Evolutionary conservation across 805 yeast species (phyloP).

Genomic region (Lipomyces mesembrius): DNA sequence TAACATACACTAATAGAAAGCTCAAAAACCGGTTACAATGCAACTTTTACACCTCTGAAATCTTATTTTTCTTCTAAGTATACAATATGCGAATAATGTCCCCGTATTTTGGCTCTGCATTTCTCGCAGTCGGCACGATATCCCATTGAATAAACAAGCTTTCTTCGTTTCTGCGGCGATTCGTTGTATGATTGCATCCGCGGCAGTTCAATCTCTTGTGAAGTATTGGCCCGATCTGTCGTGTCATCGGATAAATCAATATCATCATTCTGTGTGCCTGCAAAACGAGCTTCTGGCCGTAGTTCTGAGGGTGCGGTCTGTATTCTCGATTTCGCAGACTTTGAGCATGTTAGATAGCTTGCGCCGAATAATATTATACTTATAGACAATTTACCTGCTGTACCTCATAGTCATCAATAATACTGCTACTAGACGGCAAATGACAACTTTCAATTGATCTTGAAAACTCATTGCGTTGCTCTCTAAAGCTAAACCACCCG

Average conservation of each 20-base stretch:
- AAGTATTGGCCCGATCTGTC: neutral
- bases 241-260: neutral
- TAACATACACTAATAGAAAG: neutral
- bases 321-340: neutral
- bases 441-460: neutral
- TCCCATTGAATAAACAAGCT: conserved; percentile 24
- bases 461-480: neutral
- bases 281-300: neutral
- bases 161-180: neutral
- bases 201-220: neutral
- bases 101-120: conserved; percentile 26
- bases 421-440: neutral
- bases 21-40: neutral
- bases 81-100: conserved; percentile 35
- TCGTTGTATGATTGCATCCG: neutral
- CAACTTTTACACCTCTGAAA: neutral
- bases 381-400: neutral
- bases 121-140: conserved; percentile 33
- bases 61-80: neutral
- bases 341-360: neutral
- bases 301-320: neutral
- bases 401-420: neutral
- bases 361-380: neutral
- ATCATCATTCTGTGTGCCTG: neutral
- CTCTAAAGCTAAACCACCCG: neutral